phyloP scores from a whole-genome alignment of 2,329 filamentous ascomycete genomes.

The Ophiostoma australiae region DNA sequence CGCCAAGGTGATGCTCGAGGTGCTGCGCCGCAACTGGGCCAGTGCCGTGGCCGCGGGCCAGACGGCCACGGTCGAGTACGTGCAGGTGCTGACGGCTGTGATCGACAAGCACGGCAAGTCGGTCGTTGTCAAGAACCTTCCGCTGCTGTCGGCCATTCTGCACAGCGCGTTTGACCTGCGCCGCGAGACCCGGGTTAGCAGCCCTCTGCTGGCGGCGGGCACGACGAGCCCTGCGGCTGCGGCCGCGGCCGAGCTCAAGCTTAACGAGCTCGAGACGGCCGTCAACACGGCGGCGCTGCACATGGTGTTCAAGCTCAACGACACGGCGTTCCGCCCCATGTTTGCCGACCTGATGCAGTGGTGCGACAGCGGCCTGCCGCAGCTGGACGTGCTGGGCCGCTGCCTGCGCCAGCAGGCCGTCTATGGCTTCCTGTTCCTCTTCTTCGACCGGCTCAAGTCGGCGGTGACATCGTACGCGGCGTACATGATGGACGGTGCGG shows the following conservation, averaged over 20 bases:
- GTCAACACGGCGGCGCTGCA: slow-evolving; percentile 70
- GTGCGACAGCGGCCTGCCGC: slow-evolving; percentile 57
- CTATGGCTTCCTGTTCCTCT: slow-evolving; percentile 72
- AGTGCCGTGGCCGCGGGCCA: slow-evolving; percentile 57
- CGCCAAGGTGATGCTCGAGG: slow-evolving; percentile 68
- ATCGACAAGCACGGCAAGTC: slow-evolving; percentile 76
- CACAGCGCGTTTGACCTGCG: slow-evolving; percentile 61
- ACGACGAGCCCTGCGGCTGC: background rate
- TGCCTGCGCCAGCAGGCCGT: slow-evolving; percentile 65
- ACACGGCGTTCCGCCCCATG: slow-evolving; percentile 85
- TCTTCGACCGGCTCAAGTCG: slow-evolving; percentile 84
- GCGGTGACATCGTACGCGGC: slow-evolving; percentile 90
- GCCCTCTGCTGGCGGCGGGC: background rate
- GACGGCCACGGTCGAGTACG: slow-evolving; percentile 62
- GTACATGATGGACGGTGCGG: slow-evolving; percentile 73
- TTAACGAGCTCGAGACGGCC: slow-evolving; percentile 58
- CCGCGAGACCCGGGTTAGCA: slow-evolving; percentile 38
- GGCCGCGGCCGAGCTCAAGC: background rate
- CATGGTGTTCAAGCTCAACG: slow-evolving; percentile 96
- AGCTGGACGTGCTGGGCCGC: slow-evolving; percentile 55
- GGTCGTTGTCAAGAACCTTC: slow-evolving; percentile 68
- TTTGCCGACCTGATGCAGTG: slow-evolving; percentile 85
- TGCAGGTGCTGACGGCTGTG: slow-evolving; percentile 64
- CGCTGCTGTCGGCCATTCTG: slow-evolving; percentile 62
- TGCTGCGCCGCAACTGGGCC: slow-evolving; percentile 67